Evolutionary conservation across 2,329 filamentous ascomycete genomes (phyloP).

Genomic region (Nothophoma quercina): DNA sequence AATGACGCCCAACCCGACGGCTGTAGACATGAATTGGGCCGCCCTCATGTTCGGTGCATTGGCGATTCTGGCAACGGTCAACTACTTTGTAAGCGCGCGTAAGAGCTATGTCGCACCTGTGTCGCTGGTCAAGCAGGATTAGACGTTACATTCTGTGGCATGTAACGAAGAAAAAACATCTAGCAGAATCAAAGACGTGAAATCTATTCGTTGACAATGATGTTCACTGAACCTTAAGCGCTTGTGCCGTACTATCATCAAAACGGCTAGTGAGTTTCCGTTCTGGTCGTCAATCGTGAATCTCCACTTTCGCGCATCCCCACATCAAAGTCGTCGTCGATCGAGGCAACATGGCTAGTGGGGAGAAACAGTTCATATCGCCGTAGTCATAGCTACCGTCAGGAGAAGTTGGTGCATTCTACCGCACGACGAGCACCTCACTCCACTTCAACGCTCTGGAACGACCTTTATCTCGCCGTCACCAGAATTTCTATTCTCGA

Average conservation of each 20-base stretch:
- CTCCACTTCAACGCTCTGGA: too few species aligned
- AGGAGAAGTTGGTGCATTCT: not conserved
- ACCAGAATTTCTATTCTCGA: too few species aligned
- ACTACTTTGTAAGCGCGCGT: constrained; percentile 24
- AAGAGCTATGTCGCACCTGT: constrained; percentile 24
- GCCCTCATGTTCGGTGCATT: constrained; percentile 51
- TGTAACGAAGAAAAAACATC: too few species aligned
- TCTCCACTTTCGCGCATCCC: not conserved
- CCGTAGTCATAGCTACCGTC: not conserved
- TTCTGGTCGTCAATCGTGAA: not conserved
- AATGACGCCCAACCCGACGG: constrained; percentile 18
- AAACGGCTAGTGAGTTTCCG: not conserved
- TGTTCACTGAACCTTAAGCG: not conserved
- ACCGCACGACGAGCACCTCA: too few species aligned
- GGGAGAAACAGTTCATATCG: too few species aligned
- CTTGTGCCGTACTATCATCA: not conserved
- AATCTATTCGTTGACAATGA: not conserved
- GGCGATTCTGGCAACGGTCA: constrained; percentile 19
- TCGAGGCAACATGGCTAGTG: too few species aligned
- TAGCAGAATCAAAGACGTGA: not conserved
- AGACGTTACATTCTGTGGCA: too few species aligned
- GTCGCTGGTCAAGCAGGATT: constrained; percentile 22
- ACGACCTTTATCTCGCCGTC: too few species aligned
- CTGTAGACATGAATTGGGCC: constrained; percentile 57
- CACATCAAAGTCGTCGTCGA: not conserved